Conservation (phyloP, 176 grass and related monocot species). For the Carex cristatella region DNA sequence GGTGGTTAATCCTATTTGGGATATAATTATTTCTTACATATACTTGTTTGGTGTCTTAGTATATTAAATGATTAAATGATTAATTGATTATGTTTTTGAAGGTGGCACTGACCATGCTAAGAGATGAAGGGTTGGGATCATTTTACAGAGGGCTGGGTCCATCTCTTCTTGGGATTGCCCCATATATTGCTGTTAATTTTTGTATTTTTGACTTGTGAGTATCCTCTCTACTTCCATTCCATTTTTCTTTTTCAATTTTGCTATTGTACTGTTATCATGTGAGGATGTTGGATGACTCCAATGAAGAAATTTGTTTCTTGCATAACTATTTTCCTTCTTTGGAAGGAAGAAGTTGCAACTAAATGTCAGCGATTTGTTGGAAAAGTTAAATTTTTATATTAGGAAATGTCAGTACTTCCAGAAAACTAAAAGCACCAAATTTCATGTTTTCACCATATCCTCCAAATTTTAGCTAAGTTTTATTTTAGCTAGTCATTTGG, state of each 20-base stretch:
- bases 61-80: neutral
- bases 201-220: conserved; percentile 99
- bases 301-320: neutral
- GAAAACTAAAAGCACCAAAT: neutral
- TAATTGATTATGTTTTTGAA: conserved; percentile 37
- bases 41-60: neutral
- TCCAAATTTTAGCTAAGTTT: neutral
- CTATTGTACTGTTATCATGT: neutral
- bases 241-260: conserved; percentile 11
- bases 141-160: conserved; percentile 92
- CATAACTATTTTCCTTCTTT: neutral
- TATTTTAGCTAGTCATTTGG: neutral
- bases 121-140: conserved; percentile 82
- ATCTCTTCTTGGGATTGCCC: conserved; percentile 88
- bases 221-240: conserved; percentile 21
- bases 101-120: conserved; percentile 91
- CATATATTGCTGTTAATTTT: conserved; percentile 98
- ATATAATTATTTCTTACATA: neutral
- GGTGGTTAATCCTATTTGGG: conserved; percentile 36
- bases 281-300: neutral
- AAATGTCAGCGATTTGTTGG: neutral
- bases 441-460: neutral
- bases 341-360: neutral
- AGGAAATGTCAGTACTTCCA: neutral
- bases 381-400: neutral